Base-by-base conservation (phyloP, 1,284 basidiomycete genomes). In the Malassezia slooffiae region DNA sequence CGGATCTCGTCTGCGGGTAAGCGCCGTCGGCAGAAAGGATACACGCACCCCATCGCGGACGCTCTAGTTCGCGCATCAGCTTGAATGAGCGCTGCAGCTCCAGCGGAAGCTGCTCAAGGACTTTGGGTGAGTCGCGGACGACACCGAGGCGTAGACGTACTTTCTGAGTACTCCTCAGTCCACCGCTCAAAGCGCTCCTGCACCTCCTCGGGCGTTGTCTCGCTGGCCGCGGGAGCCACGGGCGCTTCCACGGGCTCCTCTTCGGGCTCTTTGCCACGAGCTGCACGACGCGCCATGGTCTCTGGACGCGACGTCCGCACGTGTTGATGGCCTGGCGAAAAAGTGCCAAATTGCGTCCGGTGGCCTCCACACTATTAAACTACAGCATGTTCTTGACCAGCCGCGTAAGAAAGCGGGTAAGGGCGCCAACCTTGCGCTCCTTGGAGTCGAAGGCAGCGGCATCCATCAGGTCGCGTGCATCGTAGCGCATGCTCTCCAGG, bases 61-160 rank as follows among this genome's bases (percentile, higher is more conserved):
- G 17, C 31, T 91, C 88, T 22, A 89, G 72, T 69, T 91, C 86
- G n/a, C 77, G 74, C 61, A 89, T 76, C 26, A 91, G 73, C 17
- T 79, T 74, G 68, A 82, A 83, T 46, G 84, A 81, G 28, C 88
- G 75, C 60, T 85, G 82, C 40, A 91, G 69, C 41, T 84, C 83
- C 46, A 90, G 72, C 2, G 88, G 87, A 5, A 91, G 71, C 68
- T 89, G 85, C 58, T 90, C 87, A 41, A 88, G 77, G 40, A 82
- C 83, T n/a, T n/a, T n/a, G n/a, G n/a, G n/a, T 85, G 53, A 2
- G 23, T 24, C 13, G 26, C 13, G 9, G 45, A 27, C 4, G 36
- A 34, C 34, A 28, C 16, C 40, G 42, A 43, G 28, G 15, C 12
- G 19, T 1, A 1, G 9, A 37, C 42, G 12, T 17, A 38, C 53